A percentile compares a stretch with the other conserved stretches of the same genome.
These are phyloP conservation scores for Kregervanrija delftensis DNA, from an alignment of 805 yeast species.

Conservation along the genomic window DNA sequence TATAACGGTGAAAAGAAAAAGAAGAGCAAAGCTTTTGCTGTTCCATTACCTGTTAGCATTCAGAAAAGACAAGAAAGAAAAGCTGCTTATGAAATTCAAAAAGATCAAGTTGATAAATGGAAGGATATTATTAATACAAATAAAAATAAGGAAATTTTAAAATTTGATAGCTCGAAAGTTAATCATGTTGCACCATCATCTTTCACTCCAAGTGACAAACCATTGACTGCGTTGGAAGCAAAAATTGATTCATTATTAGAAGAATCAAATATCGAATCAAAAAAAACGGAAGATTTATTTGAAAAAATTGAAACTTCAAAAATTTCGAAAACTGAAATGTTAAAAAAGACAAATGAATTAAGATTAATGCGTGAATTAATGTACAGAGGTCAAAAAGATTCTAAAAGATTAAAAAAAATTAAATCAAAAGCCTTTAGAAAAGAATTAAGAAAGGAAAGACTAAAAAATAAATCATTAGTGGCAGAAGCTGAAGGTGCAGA, in stretches of 20 bases:
- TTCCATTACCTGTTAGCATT: conserved; percentile 81
- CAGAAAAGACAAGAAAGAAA: conserved; percentile 79
- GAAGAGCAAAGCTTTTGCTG: conserved; percentile 44
- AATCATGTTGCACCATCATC: conserved; percentile 46
- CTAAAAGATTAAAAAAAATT: conserved; percentile 88
- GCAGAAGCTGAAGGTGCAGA: conserved; percentile 47
- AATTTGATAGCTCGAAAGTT: conserved; percentile 50
- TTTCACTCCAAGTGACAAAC: conserved; percentile 42
- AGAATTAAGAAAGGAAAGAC: conserved; percentile 76
- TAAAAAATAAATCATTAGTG: conserved; percentile 61
- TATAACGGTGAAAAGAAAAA: conserved; percentile 11
- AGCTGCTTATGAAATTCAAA: conserved; percentile 87
- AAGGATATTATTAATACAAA: conserved; percentile 71
- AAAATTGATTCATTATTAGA: conserved; percentile 55
- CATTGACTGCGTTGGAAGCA: conserved; percentile 57
- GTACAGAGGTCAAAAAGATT: conserved; percentile 91
- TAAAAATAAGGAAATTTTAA: conserved; percentile 77
- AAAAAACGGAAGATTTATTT: conserved; percentile 70
- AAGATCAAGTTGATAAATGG: conserved; percentile 85
- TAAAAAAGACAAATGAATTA: conserved; percentile 70
- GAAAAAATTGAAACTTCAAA: conserved; percentile 82
- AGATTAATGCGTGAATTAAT: conserved; percentile 90
- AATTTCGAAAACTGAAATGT: conserved; percentile 72
- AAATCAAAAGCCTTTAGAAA: conserved; percentile 86
- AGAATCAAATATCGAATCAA: conserved; percentile 64